Evolutionary conservation across 2,329 filamentous ascomycete species (phyloP), one percentile per base, ranked within the genome.

Genomic region (Lomentospora prolificans): DNA sequence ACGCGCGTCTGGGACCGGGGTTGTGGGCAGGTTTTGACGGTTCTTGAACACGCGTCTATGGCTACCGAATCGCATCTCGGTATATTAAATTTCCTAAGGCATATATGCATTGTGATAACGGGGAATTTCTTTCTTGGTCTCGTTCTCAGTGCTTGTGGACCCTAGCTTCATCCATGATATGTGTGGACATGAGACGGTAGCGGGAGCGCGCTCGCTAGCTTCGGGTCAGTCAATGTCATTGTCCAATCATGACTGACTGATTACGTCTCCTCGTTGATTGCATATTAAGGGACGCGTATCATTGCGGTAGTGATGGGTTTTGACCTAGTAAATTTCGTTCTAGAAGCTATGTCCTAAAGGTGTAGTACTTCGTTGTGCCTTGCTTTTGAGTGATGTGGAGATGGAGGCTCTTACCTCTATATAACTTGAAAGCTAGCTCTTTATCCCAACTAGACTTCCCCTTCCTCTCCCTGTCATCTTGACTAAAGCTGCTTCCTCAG

Each of bases 211-310:
- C 12, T 41, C n/a, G 14, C 2, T 17, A 41, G 17, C 22, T 25
- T 10, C 2, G 22, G 22, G 22, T 12, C 22, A 4, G 17, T 14
- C 44, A 4, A 25, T 12, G 17, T 19, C 44, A 48, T 48, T 48
- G 44, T 10, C 44, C 44, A 48, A 48, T 48, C 44, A 48, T 10
- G 10, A 25, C 5, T 4, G 44, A 48, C 44, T 48, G 44, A 48
- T 48, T 48, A 48, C 44, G 44, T 48, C 44, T 48, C 44, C 44
- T 48, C 44, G 44, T 48, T 48, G 44, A 48, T 48, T 48, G 44
- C 44, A 48, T 48, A 48, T 48, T 48, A 48, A 48, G 12, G 44
- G 44, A 48, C 44, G 44, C 44, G 44, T 48, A 48, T n/a, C n/a
- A 48, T 48, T 48, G 44, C 22, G 12, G 6, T 27, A 48, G 19